Evolutionary conservation across 352 stramenopile genomes (phyloP).

Genomic region (Sclerospora graminicola): DNA sequence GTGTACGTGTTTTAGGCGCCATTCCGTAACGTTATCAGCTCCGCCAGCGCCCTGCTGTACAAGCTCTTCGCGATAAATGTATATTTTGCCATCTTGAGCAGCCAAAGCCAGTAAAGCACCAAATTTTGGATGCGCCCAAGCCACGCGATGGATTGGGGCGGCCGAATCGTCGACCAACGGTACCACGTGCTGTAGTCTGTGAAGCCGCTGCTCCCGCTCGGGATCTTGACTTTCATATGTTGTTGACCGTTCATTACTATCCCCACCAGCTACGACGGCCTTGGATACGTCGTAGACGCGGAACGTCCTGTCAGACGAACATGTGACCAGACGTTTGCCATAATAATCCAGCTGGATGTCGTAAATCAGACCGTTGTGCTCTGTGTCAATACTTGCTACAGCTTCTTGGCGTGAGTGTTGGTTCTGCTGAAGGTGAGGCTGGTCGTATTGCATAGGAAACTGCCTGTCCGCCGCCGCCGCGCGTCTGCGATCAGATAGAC

Average conservation of each 20-base stretch:
- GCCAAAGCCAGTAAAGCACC: constrained; percentile 69
- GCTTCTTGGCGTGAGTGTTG: constrained; percentile 25
- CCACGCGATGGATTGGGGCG: constrained; percentile 64
- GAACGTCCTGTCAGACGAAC: constrained; percentile 76
- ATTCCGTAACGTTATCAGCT: constrained; percentile 42
- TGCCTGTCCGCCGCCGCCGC: constrained; percentile 1
- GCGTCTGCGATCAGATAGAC: too few relatives aligned
- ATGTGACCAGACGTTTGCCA: constrained; percentile 72
- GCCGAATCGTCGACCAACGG: constrained; percentile 50
- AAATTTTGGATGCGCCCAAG: constrained; percentile 82
- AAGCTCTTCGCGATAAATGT: constrained; percentile 77
- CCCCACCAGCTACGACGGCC: constrained; percentile 19
- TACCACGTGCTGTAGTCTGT: constrained; percentile 59
- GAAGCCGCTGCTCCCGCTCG: constrained; percentile 9
- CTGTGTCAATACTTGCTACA: constrained; percentile 65
- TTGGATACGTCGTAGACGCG: constrained; percentile 73
- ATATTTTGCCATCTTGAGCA: constrained; percentile 74
- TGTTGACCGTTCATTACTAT: constrained; percentile 2
- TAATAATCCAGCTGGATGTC: constrained; percentile 87
- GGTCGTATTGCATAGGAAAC: constrained; percentile 7
- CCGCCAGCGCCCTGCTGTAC: constrained; percentile 24
- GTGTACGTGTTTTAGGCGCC: constrained; percentile 70
- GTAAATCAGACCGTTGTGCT: constrained; percentile 86
- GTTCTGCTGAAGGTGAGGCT: constrained; percentile 10
- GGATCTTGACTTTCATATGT: constrained; percentile 1